Evolutionary conservation across 140 eudicot genomes (phyloP).

Genomic region (Bidens hawaiensis): DNA sequence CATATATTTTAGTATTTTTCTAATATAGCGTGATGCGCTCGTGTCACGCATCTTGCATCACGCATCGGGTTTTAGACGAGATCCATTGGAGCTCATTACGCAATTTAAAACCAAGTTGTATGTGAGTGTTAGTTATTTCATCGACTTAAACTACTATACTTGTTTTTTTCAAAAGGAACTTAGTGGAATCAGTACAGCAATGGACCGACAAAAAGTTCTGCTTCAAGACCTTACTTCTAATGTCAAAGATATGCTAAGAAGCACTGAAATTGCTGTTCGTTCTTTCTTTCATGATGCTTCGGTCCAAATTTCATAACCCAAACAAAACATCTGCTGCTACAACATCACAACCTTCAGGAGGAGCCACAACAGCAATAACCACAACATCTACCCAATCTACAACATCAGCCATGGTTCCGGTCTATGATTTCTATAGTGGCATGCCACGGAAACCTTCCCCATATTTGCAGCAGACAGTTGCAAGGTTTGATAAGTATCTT

Average conservation of each 20-base stretch:
- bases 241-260: constrained; percentile 81
- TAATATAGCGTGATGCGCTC: too few relatives aligned
- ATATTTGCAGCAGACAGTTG: constrained; percentile 79
- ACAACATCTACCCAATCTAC: constrained; percentile 41
- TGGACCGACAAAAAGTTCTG: constrained; percentile 84
- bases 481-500: constrained; percentile 86
- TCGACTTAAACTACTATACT: neutral
- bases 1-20: too few relatives aligned
- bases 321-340: constrained; percentile 40
- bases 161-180: constrained; percentile 51
- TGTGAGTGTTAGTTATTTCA: too few relatives aligned
- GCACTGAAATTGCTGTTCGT: constrained; percentile 87
- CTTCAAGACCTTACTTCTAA: constrained; percentile 62
- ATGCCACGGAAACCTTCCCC: constrained; percentile 95
- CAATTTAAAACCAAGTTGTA: too few relatives aligned
- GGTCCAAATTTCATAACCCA: constrained; percentile 69
- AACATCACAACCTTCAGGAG: constrained; percentile 65
- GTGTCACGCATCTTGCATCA: too few relatives aligned
- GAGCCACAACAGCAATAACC: constrained; percentile 33
- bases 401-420: constrained; percentile 52
- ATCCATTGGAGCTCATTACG: too few relatives aligned
- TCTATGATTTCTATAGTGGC: constrained; percentile 89
- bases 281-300: constrained; percentile 88
- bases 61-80: too few relatives aligned
- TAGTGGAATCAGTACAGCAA: constrained; percentile 80